Percentiles rank a stretch among this genome's conserved stretches.
These are phyloP conservation scores for Candida ulmi DNA, from an alignment of 805 yeast species.

Conservation along the genomic window DNA sequence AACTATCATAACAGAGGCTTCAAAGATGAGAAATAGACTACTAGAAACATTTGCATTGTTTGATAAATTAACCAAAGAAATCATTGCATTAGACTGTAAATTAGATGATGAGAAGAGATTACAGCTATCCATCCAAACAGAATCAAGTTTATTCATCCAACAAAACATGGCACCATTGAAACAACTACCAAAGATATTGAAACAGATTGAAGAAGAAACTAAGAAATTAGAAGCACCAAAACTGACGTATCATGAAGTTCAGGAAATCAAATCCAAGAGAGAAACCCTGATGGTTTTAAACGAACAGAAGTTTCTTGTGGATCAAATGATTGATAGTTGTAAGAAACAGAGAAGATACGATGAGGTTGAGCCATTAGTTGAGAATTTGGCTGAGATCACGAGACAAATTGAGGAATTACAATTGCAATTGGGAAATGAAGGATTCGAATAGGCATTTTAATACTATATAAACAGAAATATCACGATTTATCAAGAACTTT, in stretches of 20 bases:
- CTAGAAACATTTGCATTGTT: conserved; percentile 44
- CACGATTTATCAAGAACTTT: too few relatives aligned
- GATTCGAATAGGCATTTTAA: conserved; percentile 17
- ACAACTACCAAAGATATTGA: conserved; percentile 44
- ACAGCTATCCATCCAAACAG: conserved; percentile 50
- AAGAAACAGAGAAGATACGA: conserved; percentile 71
- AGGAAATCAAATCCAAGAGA: conserved; percentile 52
- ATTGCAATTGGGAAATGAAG: conserved; percentile 50
- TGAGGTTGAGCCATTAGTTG: conserved; percentile 56
- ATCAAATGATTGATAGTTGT: conserved; percentile 54
- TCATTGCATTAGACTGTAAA: conserved; percentile 28
- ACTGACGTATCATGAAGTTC: conserved; percentile 34
- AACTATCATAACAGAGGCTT: conserved; percentile 29
- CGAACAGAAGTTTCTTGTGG: conserved; percentile 75
- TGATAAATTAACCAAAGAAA: conserved; percentile 43
- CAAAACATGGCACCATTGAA: conserved; percentile 61
- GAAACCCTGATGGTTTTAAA: conserved; percentile 81
- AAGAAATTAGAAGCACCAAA: conserved; percentile 14
- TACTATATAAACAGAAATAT: conserved; percentile 5
- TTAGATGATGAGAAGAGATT: conserved; percentile 40
- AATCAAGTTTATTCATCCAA: conserved; percentile 58
- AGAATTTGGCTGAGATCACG: conserved; percentile 52
- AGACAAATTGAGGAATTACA: conserved; percentile 43
- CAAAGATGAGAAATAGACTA: conserved; percentile 37
- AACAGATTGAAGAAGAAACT: conserved; percentile 16